These are phyloP conservation scores for Tuctoria greenei DNA, from an alignment of 176 grass and related monocot genomes.

Conservation along the genomic window DNA sequence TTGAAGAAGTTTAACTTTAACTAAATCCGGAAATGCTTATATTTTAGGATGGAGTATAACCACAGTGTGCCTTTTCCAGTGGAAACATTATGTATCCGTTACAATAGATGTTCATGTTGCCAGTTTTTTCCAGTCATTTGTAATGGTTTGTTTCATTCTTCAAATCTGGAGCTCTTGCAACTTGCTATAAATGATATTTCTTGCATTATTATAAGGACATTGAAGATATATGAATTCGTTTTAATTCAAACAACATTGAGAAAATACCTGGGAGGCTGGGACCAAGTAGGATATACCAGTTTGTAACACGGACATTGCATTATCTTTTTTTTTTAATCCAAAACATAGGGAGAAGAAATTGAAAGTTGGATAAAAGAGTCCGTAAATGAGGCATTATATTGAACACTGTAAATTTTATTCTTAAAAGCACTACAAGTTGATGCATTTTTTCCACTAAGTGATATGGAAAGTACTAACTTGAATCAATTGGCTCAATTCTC, in stretches of 20 bases:
- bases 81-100: neutral
- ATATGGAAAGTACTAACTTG: constrained; percentile 28
- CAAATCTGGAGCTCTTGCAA: neutral
- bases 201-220: neutral
- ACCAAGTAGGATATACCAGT: neutral
- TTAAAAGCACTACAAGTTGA: neutral
- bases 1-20: too few species aligned
- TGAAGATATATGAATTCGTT: neutral
- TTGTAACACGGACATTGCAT: neutral
- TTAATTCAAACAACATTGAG: neutral
- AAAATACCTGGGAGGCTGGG: neutral
- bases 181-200: constrained; percentile 14
- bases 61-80: neutral
- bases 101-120: neutral
- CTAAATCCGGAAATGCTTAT: too few species aligned
- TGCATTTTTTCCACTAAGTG: neutral
- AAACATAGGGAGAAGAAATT: neutral
- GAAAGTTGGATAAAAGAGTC: neutral
- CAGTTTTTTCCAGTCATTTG: constrained; percentile 10
- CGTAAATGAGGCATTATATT: neutral
- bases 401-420: constrained; percentile 1
- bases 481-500: constrained; percentile 13
- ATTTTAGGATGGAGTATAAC: neutral
- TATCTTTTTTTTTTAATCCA: neutral
- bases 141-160: constrained; percentile 14